These are phyloP conservation scores for Mitragyna speciosa DNA, from an alignment of 257 asterid species.

Conservation along the genomic window DNA sequence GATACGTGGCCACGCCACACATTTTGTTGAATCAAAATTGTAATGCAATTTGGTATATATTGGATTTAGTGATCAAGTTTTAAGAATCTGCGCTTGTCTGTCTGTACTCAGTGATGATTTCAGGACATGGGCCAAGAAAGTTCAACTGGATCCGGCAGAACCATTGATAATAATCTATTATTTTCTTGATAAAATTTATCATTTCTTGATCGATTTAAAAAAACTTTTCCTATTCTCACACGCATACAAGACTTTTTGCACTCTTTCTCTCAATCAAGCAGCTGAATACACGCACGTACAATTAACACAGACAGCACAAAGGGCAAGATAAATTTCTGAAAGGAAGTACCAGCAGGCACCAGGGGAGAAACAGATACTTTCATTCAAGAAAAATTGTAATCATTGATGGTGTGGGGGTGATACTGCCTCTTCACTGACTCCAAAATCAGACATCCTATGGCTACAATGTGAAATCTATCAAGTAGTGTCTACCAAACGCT, in stretches of 20 bases:
- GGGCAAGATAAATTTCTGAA: not conserved
- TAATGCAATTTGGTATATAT: too few relatives aligned
- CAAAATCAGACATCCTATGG: not conserved
- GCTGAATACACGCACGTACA: not conserved
- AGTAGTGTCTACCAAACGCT: not conserved
- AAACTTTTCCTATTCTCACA: not conserved
- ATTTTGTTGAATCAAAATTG: too few relatives aligned
- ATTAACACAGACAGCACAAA: not conserved
- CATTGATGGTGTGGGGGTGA: not conserved
- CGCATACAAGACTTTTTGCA: not conserved
- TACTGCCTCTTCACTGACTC: not conserved
- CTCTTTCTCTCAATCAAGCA: not conserved
- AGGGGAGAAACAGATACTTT: not conserved
- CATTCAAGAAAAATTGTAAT: not conserved
- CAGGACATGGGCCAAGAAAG: too few relatives aligned
- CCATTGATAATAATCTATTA: too few relatives aligned
- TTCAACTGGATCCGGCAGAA: too few relatives aligned
- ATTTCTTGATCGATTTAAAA: too few relatives aligned
- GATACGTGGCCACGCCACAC: not conserved
- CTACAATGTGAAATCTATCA: not conserved
- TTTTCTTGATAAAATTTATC: too few relatives aligned
- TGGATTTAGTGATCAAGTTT: too few relatives aligned
- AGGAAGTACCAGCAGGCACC: not conserved
- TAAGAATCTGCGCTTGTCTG: too few relatives aligned
- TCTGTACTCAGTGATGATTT: too few relatives aligned